phyloP scores from a whole-genome alignment of 768 basidiomycete species.

The Pisolithus orientalis region DNA sequence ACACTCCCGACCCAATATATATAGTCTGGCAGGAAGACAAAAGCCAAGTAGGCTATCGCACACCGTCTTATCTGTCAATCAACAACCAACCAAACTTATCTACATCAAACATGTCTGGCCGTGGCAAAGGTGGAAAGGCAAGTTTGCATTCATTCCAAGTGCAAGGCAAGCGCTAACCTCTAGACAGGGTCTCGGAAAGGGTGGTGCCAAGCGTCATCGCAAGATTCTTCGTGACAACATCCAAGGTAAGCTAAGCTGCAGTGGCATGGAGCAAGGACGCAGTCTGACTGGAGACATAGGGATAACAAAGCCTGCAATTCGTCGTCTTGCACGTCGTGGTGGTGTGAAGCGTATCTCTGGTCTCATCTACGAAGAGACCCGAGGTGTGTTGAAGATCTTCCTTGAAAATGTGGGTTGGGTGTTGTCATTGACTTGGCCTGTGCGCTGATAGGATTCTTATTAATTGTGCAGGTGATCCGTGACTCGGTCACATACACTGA shows the following conservation, averaged over 20 bases:
- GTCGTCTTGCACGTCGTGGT: slow-evolving; percentile 81
- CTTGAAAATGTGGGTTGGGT: slow-evolving; percentile 50
- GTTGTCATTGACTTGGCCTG: neutral
- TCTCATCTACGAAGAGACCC: slow-evolving; percentile 86
- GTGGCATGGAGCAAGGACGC: neutral
- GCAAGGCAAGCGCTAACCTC: neutral
- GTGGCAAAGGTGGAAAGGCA: slow-evolving; percentile 78
- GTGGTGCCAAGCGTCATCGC: slow-evolving; percentile 77
- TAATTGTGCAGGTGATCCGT: slow-evolving; percentile 44
- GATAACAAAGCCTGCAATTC: slow-evolving; percentile 33
- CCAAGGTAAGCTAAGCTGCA: slow-evolving; percentile 37
- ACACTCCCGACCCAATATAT: slow-evolving; percentile 6
- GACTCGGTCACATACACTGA: slow-evolving; percentile 91
- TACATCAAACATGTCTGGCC: slow-evolving; percentile 66
- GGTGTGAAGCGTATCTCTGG: slow-evolving; percentile 90
- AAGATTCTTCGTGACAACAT: slow-evolving; percentile 78
- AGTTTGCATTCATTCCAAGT: neutral
- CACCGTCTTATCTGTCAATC: neutral
- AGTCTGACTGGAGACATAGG: neutral
- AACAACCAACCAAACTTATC: neutral
- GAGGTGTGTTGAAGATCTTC: slow-evolving; percentile 87
- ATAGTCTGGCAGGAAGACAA: neutral
- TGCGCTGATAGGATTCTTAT: neutral
- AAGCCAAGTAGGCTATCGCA: slow-evolving; percentile 3
- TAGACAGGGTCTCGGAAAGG: slow-evolving; percentile 68